Evolutionary conservation across 2,329 filamentous ascomycete genomes (phyloP).

Genomic region (Samsoniella hepiali): DNA sequence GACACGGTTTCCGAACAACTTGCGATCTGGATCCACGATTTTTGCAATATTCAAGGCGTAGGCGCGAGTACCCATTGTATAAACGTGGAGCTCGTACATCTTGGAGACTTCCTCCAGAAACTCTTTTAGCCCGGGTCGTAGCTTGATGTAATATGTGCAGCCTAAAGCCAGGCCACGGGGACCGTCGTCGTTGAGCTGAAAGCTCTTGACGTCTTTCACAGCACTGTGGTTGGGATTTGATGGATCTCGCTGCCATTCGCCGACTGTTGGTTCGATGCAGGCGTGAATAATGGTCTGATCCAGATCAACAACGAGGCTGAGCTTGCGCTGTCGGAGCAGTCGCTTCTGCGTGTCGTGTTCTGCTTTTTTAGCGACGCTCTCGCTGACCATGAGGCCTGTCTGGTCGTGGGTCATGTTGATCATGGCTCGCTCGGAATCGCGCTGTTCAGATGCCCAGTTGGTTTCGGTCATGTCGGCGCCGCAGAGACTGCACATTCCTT

Average conservation of each 20-base stretch:
- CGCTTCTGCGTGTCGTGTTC: slow-evolving; percentile 85
- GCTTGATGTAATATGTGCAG: slow-evolving; percentile 98
- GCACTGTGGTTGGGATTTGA: slow-evolving; percentile 87
- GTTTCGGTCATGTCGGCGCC: slow-evolving; percentile 94
- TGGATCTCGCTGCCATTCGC: slow-evolving; percentile 88
- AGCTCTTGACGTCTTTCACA: slow-evolving; percentile 82
- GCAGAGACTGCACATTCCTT: slow-evolving; percentile 85
- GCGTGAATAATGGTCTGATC: slow-evolving; percentile 99
- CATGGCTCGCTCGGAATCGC: slow-evolving; percentile 79
- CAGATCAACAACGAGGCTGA: slow-evolving; percentile 92
- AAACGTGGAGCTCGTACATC: slow-evolving; percentile 93
- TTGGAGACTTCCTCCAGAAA: slow-evolving; percentile 77
- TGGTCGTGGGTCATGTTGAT: slow-evolving; percentile 97
- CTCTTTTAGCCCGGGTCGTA: slow-evolving; percentile 78
- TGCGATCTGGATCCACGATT: slow-evolving; percentile 86
- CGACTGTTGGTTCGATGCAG: slow-evolving; percentile 92
- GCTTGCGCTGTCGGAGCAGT: slow-evolving; percentile 74
- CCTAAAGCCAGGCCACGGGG: slow-evolving; percentile 64
- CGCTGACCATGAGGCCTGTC: slow-evolving; percentile 79
- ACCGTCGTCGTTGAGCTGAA: slow-evolving; percentile 85
- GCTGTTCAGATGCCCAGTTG: slow-evolving; percentile 76
- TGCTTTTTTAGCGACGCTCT: slow-evolving; percentile 72
- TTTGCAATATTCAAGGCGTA: slow-evolving; percentile 90
- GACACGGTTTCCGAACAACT: slow-evolving; percentile 89
- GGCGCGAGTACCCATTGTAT: slow-evolving; percentile 98